Conservation (phyloP, 2,329 filamentous ascomycete species). For the Curvularia spicifera region DNA sequence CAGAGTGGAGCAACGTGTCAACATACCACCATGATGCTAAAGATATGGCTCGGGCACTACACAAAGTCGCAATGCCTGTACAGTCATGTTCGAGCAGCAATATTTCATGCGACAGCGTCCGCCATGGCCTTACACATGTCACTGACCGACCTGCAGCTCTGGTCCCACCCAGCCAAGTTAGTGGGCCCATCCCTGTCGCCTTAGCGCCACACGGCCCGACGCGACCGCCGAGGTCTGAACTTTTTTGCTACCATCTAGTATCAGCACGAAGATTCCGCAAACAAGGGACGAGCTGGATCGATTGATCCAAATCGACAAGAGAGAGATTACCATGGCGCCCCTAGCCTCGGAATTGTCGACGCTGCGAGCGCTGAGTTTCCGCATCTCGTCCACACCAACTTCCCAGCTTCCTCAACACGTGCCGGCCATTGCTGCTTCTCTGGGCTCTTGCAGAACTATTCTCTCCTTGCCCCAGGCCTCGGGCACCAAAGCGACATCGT, state of each 20-base stretch:
- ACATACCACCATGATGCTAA: slow-evolving; percentile 48
- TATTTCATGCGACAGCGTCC: slow-evolving; percentile 28
- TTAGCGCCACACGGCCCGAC: slow-evolving; percentile 33
- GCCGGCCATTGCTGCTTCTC: slow-evolving; percentile 67
- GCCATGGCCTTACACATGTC: slow-evolving; percentile 32
- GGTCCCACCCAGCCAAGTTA: slow-evolving; percentile 24
- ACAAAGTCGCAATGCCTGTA: slow-evolving; percentile 23
- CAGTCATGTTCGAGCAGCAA: slow-evolving; percentile 43
- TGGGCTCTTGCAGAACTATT: slow-evolving; percentile 62
- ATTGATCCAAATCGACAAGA: background rate
- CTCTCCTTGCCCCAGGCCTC: slow-evolving; percentile 67
- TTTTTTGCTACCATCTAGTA: slow-evolving; percentile 22
- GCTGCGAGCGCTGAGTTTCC: slow-evolving; percentile 63
- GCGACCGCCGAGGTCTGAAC: slow-evolving; percentile 31
- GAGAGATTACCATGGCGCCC: slow-evolving; percentile 30
- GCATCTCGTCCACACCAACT: slow-evolving; percentile 73
- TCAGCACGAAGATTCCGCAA: slow-evolving; percentile 4
- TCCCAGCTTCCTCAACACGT: slow-evolving; percentile 75
- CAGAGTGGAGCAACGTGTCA: background rate
- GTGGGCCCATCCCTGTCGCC: slow-evolving; percentile 29
- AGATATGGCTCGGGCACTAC: slow-evolving; percentile 38
- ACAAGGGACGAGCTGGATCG: background rate
- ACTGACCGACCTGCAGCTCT: slow-evolving; percentile 24
- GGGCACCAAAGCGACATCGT: slow-evolving; percentile 65
- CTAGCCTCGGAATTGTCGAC: slow-evolving; percentile 38